Evolutionary conservation across 1,284 basidiomycete genomes (phyloP).

Genomic region (Schizopora paradoxa): DNA sequence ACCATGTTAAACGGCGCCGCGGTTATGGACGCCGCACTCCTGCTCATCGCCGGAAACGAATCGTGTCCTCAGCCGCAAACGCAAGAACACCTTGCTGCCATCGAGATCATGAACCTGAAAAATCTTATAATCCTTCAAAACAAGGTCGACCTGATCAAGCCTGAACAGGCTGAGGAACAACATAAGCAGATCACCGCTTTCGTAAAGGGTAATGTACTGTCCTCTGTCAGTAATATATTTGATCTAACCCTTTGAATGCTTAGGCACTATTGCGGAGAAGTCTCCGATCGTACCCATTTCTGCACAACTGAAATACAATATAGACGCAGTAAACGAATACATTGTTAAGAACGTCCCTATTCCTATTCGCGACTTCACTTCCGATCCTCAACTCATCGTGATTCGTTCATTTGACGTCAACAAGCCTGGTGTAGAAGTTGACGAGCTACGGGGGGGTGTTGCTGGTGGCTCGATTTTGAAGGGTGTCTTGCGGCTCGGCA

Average conservation of each 20-base stretch:
- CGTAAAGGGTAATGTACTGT: constrained; percentile 77
- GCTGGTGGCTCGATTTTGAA: constrained; percentile 95
- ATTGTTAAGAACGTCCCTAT: constrained; percentile 96
- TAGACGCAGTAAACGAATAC: constrained; percentile 99
- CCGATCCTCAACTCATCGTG: constrained; percentile 91
- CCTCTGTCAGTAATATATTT: background rate
- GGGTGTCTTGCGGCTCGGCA: constrained; percentile 86
- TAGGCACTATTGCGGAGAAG: constrained; percentile 92
- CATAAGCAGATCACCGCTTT: constrained; percentile 91
- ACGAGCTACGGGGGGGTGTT: constrained; percentile 96
- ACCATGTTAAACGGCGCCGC: constrained; percentile 99
- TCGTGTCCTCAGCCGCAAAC: constrained; percentile 99
- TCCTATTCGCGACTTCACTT: constrained; percentile 88
- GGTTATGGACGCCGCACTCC: constrained; percentile 97
- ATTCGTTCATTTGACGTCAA: constrained; percentile 99
- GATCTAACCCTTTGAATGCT: background rate
- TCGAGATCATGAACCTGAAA: constrained; percentile 99
- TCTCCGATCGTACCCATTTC: constrained; percentile 99
- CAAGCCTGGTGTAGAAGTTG: constrained; percentile 96
- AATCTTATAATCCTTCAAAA: constrained; percentile 98
- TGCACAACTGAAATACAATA: constrained; percentile 98
- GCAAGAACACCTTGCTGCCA: constrained; percentile 95
- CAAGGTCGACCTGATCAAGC: constrained; percentile 95
- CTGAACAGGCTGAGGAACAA: constrained; percentile 87
- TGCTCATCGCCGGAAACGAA: constrained; percentile 96